A percentile compares a stretch with the other conserved stretches of the same genome.
phyloP scores from a whole-genome alignment of 2,329 filamentous ascomycete genomes.

The Exophiala sp. region DNA sequence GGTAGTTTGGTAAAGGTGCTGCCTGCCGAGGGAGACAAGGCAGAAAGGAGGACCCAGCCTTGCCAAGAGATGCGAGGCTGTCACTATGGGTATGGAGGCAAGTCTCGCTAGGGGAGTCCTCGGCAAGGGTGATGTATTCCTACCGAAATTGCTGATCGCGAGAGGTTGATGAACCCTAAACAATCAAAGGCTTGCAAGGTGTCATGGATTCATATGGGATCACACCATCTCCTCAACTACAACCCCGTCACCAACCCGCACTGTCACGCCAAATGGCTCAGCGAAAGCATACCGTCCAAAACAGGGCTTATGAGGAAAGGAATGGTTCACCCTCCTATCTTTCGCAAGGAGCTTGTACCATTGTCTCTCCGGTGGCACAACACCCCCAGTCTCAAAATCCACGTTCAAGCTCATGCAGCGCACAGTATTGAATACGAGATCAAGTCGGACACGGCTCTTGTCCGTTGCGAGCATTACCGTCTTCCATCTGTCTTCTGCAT shows the following conservation, averaged over 20 bases:
- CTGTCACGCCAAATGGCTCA: background rate
- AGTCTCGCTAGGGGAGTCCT: too few relatives aligned
- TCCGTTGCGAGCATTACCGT: background rate
- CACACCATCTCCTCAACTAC: background rate
- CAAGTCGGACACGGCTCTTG: background rate
- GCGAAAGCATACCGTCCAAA: conserved; percentile 17
- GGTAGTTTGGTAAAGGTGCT: too few relatives aligned
- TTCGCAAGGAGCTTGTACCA: conserved; percentile 8
- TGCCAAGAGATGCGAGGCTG: too few relatives aligned
- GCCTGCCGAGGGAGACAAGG: too few relatives aligned
- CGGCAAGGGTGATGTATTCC: too few relatives aligned
- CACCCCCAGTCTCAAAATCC: conserved; percentile 7
- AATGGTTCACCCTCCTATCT: conserved; percentile 8
- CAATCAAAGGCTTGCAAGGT: too few relatives aligned
- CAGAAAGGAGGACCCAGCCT: too few relatives aligned
- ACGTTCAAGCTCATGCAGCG: conserved; percentile 11
- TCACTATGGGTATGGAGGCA: too few relatives aligned
- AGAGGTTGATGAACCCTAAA: too few relatives aligned
- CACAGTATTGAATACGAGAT: conserved; percentile 9
- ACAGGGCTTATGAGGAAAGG: conserved; percentile 10
- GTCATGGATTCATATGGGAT: too few relatives aligned
- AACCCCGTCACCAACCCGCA: conserved; percentile 8
- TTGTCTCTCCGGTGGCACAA: conserved; percentile 5
- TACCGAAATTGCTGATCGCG: too few relatives aligned
- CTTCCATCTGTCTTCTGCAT: too few relatives aligned